Evolutionary conservation across 2,329 filamentous ascomycete species (phyloP), one percentile per base, ranked within the genome.

Genomic region (Pseudopithomyces chartarum): DNA sequence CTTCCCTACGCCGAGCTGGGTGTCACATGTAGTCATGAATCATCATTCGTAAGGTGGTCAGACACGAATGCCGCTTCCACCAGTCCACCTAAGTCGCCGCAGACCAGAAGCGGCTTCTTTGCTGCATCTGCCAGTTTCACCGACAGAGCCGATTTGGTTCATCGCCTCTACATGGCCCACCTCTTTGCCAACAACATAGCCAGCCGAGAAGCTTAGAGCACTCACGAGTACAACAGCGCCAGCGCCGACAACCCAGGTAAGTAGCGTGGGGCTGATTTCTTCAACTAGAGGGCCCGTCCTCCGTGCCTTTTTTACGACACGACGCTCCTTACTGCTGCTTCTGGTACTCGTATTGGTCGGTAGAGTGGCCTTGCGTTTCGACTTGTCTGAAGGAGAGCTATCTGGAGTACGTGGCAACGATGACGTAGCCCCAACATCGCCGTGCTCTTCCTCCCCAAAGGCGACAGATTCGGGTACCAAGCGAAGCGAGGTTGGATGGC

Each of bases 191-290:
- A 87, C 78, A 13, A 84, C 82, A 64, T 88, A 88, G 1, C 86
- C 86, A 3, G 86, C 86, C 0, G 84, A 84, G 70, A 88, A 89
- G 63, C 85, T 86, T 59, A 88, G 81, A 2, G 86, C 86, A 15
- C 84, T 86, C 54, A 88, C 82, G 0, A 88, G 78, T 2, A 88
- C 84, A 1, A 88, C 84, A 17, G 88, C 85, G 2, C 86, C 85
- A 0, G 86, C 86, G 47, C 84, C 86, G 45, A 88, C 82, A 4
- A 88, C 83, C 86, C 86, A 89, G 0, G 86, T 87, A 62, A 88
- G 81, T 8, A 88, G 75, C 0, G 86, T 88, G 0, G 86, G 86
- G 32, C 80, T 84, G 55, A 85, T 79, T 6, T 76, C 73, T 32
- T 78, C 78, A 17, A 73, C 66, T 10, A 74, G 34, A 6, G 68